Base-by-base conservation (phyloP, 2,329 filamentous ascomycete genomes). In the Exophiala mesophila region DNA sequence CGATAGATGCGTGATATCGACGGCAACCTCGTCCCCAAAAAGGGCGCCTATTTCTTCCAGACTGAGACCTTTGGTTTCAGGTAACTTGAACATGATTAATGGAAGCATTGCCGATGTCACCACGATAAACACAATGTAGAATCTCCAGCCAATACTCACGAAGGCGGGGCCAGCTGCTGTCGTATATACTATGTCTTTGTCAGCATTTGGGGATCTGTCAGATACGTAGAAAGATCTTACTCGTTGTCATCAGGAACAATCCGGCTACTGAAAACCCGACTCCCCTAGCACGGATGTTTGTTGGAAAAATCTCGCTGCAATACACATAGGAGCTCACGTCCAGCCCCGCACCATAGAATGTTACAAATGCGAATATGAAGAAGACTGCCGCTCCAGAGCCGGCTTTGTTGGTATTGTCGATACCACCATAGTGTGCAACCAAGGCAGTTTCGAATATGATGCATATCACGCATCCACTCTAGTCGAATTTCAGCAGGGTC, bases 381-480 rank as follows among this genome's bases (percentile, higher is more conserved):
- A 63, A 53, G 48, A 67, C 56, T 3, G 59, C 62, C 3, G 59
- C 63, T 15, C 56, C 54, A 9, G 60, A 55, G 3, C 61, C 64
- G 2, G 58, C 52, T 7, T 44, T 52, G 41, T 66, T 64, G 12
- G 48, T 52, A 1, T 61, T 64, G 5, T 56, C 58, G 0, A 61
- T 53, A 8, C 8, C n/a, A 8, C 8, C n/a, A 39, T 56, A 67
- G 8, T 45, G 28, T 1, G 63, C 63, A 15, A 57, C 52, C 30
- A 67, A 46, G 8, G 60, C 60, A 34, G 60, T 60, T 30, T 65
- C 56, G 35, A 62, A 63, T 13, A 62, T 63, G 1, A 66, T 61
- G 12, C 61, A 59, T 19, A 30, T 16, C 2, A 44, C 26, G 64
- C 45, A 18, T 63, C 49, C 18, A 62, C 59, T 5, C 67, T 66